Conservation (phyloP, 371 early-diverging fungal genomes). For the Mortierella sp. region DNA sequence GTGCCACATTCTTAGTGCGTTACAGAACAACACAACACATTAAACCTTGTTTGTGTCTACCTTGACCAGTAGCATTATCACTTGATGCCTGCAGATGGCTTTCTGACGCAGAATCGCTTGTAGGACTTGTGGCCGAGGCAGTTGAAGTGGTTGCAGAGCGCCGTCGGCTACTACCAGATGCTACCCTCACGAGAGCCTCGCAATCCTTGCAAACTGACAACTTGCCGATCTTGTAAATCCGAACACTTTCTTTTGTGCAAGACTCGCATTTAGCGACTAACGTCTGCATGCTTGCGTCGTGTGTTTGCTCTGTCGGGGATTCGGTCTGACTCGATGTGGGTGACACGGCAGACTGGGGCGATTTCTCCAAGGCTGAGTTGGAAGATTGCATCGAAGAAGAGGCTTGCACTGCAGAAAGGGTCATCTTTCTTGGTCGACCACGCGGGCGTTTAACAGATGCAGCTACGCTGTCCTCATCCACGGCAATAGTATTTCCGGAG, state of each 20-base stretch:
- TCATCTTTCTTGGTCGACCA: conserved; percentile 22
- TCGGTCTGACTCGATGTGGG: not conserved
- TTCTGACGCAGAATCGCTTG: no score
- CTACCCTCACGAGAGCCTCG: conserved; percentile 15
- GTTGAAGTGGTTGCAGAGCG: not conserved
- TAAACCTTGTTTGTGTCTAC: no score
- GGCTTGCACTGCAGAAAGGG: not conserved
- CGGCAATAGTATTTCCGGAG: not conserved
- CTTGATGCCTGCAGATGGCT: no score
- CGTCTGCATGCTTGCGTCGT: not conserved
- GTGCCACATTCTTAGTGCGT: no score
- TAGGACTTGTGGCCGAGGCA: not conserved
- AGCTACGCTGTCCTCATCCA: not conserved
- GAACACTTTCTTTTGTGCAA: conserved; percentile 1
- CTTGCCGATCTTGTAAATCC: conserved; percentile 22
- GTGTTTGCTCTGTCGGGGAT: not conserved
- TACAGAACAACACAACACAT: no score
- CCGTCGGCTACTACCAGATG: conserved; percentile 22
- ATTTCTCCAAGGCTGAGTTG: no score
- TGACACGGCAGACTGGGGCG: not conserved
- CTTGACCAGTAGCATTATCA: no score
- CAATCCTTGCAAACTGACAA: conserved; percentile 23
- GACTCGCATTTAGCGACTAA: conserved; percentile 20
- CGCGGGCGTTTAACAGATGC: conserved; percentile 12
- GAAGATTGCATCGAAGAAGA: not conserved